Evolutionary conservation across 805 yeast species (phyloP).

Genomic region (Kluyveromyces aestuarii): DNA sequence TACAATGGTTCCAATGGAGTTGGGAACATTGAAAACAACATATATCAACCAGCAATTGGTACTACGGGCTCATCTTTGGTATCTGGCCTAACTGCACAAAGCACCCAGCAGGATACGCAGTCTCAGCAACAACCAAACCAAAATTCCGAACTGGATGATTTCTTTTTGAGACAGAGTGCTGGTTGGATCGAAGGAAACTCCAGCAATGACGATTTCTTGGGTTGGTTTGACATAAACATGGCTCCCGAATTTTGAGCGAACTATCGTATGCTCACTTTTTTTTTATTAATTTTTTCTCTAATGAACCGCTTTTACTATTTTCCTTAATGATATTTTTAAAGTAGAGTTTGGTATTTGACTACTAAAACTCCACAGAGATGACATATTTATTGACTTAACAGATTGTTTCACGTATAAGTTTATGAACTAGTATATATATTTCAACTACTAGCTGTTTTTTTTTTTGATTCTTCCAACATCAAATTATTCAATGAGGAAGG

Average conservation of each 20-base stretch:
- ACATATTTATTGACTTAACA: neutral
- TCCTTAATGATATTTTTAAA: neutral
- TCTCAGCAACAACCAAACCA: neutral
- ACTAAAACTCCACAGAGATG: neutral
- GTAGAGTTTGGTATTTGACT: neutral
- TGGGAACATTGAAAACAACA: neutral
- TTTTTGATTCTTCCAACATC: no score
- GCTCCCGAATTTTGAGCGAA: slow-evolving; percentile 46
- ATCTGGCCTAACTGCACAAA: slow-evolving; percentile 3
- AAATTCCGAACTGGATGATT: slow-evolving; percentile 36
- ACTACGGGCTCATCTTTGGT: slow-evolving; percentile 4
- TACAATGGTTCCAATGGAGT: neutral
- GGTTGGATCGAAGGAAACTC: slow-evolving; percentile 75
- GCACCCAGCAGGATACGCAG: neutral
- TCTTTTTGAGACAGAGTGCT: slow-evolving; percentile 72
- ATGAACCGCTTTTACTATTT: neutral
- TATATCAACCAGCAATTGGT: slow-evolving; percentile 3
- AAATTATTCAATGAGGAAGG: no score
- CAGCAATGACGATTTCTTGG: slow-evolving; percentile 70
- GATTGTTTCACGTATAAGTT: no score
- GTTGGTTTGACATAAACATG: slow-evolving; percentile 86
- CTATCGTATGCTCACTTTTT: neutral
- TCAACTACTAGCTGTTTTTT: no score
- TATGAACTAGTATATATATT: no score
- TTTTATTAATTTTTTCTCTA: neutral